Evolutionary conservation across 2,329 filamentous ascomycete genomes (phyloP), one percentile per base, ranked within the genome.

Genomic region (Beauveria sp.): DNA sequence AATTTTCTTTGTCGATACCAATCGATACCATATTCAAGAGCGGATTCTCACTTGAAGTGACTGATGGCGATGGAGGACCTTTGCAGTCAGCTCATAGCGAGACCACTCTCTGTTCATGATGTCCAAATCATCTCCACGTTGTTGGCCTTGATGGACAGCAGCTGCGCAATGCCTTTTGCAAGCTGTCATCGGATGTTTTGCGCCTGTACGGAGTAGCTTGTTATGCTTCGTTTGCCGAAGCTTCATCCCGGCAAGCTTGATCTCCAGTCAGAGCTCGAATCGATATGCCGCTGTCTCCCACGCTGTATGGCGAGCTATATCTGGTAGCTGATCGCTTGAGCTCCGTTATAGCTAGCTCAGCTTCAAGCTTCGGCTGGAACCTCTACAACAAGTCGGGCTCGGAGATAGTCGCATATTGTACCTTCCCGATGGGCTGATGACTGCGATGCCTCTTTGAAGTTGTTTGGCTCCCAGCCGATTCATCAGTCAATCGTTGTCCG

Each of bases 1-100:
- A 67, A 69, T 62, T 67, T 68, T 72, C 68, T 65, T 63, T 65
- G 64, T 66, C 62, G 63, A 55, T 52, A 62, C 57, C 53, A 61
- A 61, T 61, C 51, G 50, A 55, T 55, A 61, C 5, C 24, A 54
- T 55, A 30, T 26, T 55, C 16, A 47, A 30, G 22, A 40, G 6
- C 20, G 10, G 34, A 24, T 6, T 34, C 40, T 44, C 16, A 12
- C 41, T 12, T 18, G 44, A n/a, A 16, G 22, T 57, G 44, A 57
- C 16, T 2, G 8, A n/a, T 41, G 5, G 44, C 22, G 22, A 46
- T 22, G 41, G 10, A 22, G 22, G 9, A 20, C 1, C 9, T 20
- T 7, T 6, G 40, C 40, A 14, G 12, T 44, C 24, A 40, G 5
- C 18, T 16, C 14, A 34, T 52, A 37, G n/a, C 41, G n/a, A 43